Percentiles rank a stretch among this genome's conserved stretches.
Evolutionary conservation across 2,329 filamentous ascomycete genomes (phyloP).

Genomic region (Pseudovirgaria hyperparasitica): DNA sequence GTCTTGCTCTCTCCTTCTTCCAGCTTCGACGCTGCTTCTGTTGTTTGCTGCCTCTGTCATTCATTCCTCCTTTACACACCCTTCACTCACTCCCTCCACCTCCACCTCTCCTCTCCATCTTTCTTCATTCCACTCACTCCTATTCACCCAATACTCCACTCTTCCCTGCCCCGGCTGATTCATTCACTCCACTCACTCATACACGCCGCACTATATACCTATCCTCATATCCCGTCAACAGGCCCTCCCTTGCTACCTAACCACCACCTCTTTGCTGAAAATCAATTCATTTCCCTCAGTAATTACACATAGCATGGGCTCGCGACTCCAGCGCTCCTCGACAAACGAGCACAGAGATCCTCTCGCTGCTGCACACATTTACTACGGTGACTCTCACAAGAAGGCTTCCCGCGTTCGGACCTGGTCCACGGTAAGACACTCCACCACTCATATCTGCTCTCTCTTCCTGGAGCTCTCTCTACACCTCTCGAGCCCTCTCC

Average conservation of each 20-base stretch:
- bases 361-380: slow-evolving; percentile 43
- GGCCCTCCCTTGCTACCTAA: neutral
- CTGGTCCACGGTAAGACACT: slow-evolving; percentile 40
- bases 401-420: slow-evolving; percentile 38
- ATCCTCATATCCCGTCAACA: no score
- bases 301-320: slow-evolving; percentile 24
- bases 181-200: slow-evolving; percentile 1
- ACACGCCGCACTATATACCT: no score
- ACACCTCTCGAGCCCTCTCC: slow-evolving; percentile 5
- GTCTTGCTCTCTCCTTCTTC: neutral
- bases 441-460: slow-evolving; percentile 1
- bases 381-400: slow-evolving; percentile 43
- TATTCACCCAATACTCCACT: neutral
- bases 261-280: neutral
- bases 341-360: slow-evolving; percentile 40
- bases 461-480: slow-evolving; percentile 4
- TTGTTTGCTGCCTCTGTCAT: neutral
- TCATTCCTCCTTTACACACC: neutral
- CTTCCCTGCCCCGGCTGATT: slow-evolving; percentile 1
- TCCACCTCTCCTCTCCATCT: slow-evolving; percentile 2
- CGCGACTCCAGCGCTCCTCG: slow-evolving; percentile 25
- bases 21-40: neutral
- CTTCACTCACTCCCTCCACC: slow-evolving; percentile 3
- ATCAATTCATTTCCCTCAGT: slow-evolving; percentile 1
- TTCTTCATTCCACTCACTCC: slow-evolving; percentile 1